Evolutionary conservation across 805 yeast genomes (phyloP), one percentile per base, ranked within the genome.

Genomic region (Ogataea salicorniae): DNA sequence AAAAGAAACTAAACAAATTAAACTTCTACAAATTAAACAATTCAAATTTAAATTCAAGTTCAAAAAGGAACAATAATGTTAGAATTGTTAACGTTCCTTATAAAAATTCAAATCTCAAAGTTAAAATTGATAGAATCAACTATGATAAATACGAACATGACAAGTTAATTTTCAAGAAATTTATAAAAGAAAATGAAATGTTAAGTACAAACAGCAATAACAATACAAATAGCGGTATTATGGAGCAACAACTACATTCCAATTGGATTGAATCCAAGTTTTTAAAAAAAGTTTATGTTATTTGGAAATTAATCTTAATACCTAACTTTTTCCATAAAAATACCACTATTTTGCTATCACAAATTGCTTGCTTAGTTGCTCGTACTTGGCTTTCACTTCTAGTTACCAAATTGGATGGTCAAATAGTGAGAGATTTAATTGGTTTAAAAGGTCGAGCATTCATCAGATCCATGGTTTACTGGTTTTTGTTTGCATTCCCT

Each of bases 401-500:
- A 48, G 89, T 91, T 33, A 95, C 98, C 4, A 84, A 84, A 61
- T 72, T 91, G 43, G 98, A 91, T 64, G 97, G 97, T 58, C 92
- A 87, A 63, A 85, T 91, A 43, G 96, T 90, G 40, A 84, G 87
- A 63, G 92, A 90, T 64, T 78, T 91, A 60, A 88, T 91, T 55
- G 83, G 89, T 16, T 89, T 90, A 16, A 81, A 84, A 53, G 88
- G 90, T 17, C 76, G 72, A 54, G 83, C 83, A 45, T 91, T 91
- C 57, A 64, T 81, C 37, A 72, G 87, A 49, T 96, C 91, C 63
- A 72, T 91, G 64, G 76, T 80, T 9, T 85, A 86, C 64, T 91
- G 97, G 97, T 79, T 91, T 49, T 67, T 87, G 50, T 82, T 91
- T 61, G 97, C 97, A 0, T 80, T 91, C 52, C 98, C 98, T 2